Base-by-base conservation (phyloP, 1,139 yeast species). In the Neolecta irregularis region DNA sequence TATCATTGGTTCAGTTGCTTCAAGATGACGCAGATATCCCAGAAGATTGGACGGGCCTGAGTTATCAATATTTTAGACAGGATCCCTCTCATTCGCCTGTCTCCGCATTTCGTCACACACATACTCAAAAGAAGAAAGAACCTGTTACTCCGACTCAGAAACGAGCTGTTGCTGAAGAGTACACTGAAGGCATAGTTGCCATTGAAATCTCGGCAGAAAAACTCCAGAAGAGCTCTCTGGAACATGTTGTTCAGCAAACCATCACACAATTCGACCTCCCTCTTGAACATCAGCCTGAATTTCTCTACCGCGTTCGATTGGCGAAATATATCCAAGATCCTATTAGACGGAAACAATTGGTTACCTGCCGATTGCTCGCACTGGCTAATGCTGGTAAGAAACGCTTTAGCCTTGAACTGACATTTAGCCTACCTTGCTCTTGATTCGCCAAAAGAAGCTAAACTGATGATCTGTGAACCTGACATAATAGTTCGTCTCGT, bases 401-500 rank as follows among this genome's bases (percentile, higher is more conserved):
- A 20, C 9, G 17, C 7, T 15, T 28, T 2, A 20, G 2, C 22
- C 12, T 16, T 28, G n/a, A 7, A 20, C 31, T 28, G 22, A 28
- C 22, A 6, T 17, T 13, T 38, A 19, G 41, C 47, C 7, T 45
- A 42, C 35, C 22, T 39, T 7, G 42, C 36, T 12, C 36, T 39
- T 6, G 48, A 45, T 25, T 32, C 32, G 24, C 37, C 37, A 13
- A 16, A 44, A 5, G 46, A 44, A 30, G 64, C 79, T 7, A 64
- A 71, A 38, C 61, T 83, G 15, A 72, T 80, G 47, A 83, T 77
- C 43, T 62, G 73, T 2, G 85, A 79, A 46, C 91, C 93, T 5
- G 72, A 75, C 45, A 62, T 81, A 7, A 64, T 83, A 49, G 71
- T 72, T 38, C 74, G 74, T 43, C 56, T 81, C 41, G 74, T 77